A percentile compares a stretch with the other conserved stretches of the same genome.
Evolutionary conservation across 2,329 filamentous ascomycete genomes (phyloP).

Genomic region (Huntiella abstrusa): DNA sequence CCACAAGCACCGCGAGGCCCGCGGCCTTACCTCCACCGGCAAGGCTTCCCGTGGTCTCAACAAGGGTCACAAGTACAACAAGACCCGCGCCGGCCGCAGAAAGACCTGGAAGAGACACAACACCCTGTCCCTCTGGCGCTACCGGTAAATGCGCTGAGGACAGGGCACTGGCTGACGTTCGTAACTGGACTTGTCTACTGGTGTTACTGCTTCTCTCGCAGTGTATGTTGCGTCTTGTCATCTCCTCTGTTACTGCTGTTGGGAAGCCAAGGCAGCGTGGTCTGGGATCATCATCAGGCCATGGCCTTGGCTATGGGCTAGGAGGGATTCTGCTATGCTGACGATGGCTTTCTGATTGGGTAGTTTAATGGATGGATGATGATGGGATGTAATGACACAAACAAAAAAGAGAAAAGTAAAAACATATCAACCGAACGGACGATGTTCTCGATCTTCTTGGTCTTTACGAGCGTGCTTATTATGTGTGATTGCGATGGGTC

Average conservation of each 20-base stretch:
- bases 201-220: conserved; percentile 9
- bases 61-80: conserved; percentile 99
- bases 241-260: conserved; percentile 8
- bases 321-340: conserved; percentile 10
- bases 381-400: neutral
- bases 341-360: conserved; percentile 6
- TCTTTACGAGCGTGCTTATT: neutral
- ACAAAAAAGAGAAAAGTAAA: conserved; percentile 8
- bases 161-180: conserved; percentile 1
- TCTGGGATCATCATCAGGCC: conserved; percentile 10
- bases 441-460: neutral
- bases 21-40: conserved; percentile 93
- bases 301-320: conserved; percentile 12
- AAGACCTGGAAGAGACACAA: conserved; percentile 99
- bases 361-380: conserved; percentile 1
- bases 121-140: conserved; percentile 96
- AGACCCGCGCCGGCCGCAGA: conserved; percentile 88
- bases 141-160: conserved; percentile 45
- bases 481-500: neutral
- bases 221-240: conserved; percentile 6
- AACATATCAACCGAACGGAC: conserved; percentile 2
- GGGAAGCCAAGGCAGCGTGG: conserved; percentile 10
- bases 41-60: conserved; percentile 99
- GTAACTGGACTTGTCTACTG: conserved; percentile 1
- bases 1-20: conserved; percentile 99